Evolutionary conservation across 371 early-diverging fungal genomes (phyloP).

Genomic region (Phascolomyces articulosus): DNA sequence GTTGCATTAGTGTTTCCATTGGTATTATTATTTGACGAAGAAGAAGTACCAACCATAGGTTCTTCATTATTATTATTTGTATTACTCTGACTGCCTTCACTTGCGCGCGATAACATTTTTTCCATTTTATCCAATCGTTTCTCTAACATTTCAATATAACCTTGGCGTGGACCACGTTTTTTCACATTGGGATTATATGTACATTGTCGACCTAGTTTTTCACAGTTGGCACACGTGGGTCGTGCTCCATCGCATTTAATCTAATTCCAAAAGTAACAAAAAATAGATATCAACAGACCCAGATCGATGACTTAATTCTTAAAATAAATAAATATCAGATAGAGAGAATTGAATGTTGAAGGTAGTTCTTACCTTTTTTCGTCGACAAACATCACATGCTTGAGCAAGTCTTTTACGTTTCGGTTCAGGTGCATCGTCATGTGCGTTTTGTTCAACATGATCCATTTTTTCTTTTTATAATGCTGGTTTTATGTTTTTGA

Average conservation of each 20-base stretch:
- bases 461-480: neutral
- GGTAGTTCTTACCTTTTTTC: conserved; percentile 65
- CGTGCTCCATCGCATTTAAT: conserved; percentile 82
- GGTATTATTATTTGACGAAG: neutral
- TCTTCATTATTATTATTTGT: neutral
- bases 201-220: conserved; percentile 63
- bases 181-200: conserved; percentile 73
- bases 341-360: neutral
- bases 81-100: neutral
- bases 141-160: conserved; percentile 78
- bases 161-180: conserved; percentile 81
- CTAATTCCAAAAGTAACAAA: too few relatives aligned
- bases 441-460: neutral
- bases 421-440: conserved; percentile 8
- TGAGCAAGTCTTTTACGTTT: conserved; percentile 78
- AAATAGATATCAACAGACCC: too few relatives aligned
- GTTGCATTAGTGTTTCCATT: conserved; percentile 1
- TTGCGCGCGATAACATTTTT: conserved; percentile 16
- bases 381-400: conserved; percentile 82
- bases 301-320: too few relatives aligned
- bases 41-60: neutral
- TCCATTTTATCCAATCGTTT: conserved; percentile 75
- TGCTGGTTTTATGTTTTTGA: too few relatives aligned
- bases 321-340: neutral
- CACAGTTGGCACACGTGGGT: conserved; percentile 80